Evolutionary conservation across 73 alveolate genomes (phyloP).

Genomic region (Symbiodinium natans): DNA sequence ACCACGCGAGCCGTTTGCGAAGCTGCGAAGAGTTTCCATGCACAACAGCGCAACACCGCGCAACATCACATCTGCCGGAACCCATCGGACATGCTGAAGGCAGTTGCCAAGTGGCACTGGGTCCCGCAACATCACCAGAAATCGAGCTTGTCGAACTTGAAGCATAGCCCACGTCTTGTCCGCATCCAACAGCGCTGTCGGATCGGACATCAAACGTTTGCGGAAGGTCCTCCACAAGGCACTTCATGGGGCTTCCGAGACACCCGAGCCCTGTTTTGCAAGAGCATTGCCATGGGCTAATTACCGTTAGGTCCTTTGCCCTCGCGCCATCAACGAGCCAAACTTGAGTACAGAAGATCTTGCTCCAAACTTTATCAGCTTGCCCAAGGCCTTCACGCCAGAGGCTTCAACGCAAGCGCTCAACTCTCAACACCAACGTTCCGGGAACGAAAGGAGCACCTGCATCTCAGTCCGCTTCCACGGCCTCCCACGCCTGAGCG

Average conservation of each 20-base stretch:
- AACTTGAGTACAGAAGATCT: neutral
- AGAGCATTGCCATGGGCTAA: neutral
- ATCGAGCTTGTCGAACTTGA: neutral
- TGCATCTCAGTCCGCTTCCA: slow-evolving; percentile 9
- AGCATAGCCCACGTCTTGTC: slow-evolving; percentile 18
- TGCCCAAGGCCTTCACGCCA: slow-evolving; percentile 2
- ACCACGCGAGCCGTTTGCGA: too few relatives aligned
- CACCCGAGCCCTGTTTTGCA: neutral
- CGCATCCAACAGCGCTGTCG: neutral
- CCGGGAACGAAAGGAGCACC: neutral
- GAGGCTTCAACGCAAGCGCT: neutral
- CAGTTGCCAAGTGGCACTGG: neutral
- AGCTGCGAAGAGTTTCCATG: too few relatives aligned
- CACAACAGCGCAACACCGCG: too few relatives aligned
- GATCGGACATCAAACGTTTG: neutral
- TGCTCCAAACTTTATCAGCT: neutral
- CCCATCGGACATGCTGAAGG: too few relatives aligned
- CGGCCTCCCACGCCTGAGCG: neutral
- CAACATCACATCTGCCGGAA: too few relatives aligned
- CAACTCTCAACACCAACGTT: neutral
- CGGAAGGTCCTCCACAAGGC: neutral
- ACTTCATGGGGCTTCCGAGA: neutral
- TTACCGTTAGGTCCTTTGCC: neutral
- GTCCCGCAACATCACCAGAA: slow-evolving; percentile 14
- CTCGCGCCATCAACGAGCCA: neutral